A percentile compares a stretch with the other conserved stretches of the same genome.
Evolutionary conservation across 805 yeast genomes (phyloP).

Genomic region (Alloascoidea africana): DNA sequence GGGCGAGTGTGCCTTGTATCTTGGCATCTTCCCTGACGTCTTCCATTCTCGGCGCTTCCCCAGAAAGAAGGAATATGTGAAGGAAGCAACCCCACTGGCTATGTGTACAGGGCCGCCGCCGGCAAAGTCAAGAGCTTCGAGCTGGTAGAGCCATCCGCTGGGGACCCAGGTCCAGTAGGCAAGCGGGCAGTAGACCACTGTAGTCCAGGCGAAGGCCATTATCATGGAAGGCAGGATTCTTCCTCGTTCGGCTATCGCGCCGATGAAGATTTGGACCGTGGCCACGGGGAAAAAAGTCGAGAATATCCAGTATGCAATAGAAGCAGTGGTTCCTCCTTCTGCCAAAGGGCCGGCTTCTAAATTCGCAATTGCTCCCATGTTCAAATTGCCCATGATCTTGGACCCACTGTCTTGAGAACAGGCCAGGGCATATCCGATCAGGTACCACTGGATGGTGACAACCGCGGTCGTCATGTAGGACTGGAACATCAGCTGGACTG

Average conservation of each 20-base stretch:
- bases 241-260: slow-evolving; percentile 29
- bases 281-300: slow-evolving; percentile 17
- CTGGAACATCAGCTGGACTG: slow-evolving; percentile 29
- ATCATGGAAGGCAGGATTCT: slow-evolving; percentile 25
- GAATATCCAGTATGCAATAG: slow-evolving; percentile 28
- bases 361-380: slow-evolving; percentile 23
- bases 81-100: slow-evolving; percentile 26
- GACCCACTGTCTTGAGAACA: slow-evolving; percentile 17
- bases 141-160: slow-evolving; percentile 27
- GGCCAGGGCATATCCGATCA: slow-evolving; percentile 21
- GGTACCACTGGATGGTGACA: slow-evolving; percentile 26
- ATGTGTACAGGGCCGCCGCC: slow-evolving; percentile 37
- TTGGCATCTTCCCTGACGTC: slow-evolving; percentile 16
- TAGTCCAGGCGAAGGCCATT: slow-evolving; percentile 24
- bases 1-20: slow-evolving; percentile 21
- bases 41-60: slow-evolving; percentile 25
- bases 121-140: slow-evolving; percentile 32
- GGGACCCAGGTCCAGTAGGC: slow-evolving; percentile 32
- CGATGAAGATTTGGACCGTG: slow-evolving; percentile 27
- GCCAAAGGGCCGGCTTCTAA: slow-evolving; percentile 24
- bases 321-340: slow-evolving; percentile 33
- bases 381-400: slow-evolving; percentile 18
- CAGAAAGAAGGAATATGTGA: slow-evolving; percentile 25
- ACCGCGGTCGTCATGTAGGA: slow-evolving; percentile 25
- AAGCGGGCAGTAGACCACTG: slow-evolving; percentile 29